These are phyloP conservation scores for Trametes sanguinea DNA, from an alignment of 768 basidiomycete species.

Conservation along the genomic window DNA sequence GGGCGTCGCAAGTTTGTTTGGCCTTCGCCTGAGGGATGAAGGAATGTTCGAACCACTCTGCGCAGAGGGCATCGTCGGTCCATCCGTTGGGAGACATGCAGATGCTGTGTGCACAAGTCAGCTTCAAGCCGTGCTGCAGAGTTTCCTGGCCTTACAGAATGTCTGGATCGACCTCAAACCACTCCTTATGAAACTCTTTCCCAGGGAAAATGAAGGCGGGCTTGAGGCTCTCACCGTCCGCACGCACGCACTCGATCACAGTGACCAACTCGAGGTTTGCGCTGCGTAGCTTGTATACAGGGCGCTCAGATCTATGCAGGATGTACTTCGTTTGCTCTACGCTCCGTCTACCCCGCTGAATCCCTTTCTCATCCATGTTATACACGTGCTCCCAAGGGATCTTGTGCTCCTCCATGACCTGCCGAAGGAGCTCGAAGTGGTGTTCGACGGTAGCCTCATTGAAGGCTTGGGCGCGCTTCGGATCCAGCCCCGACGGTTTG, in stretches of 20 bases:
- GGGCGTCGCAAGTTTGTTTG: slow-evolving; percentile 12
- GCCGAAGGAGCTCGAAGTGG: slow-evolving; percentile 12
- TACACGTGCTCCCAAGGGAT: slow-evolving; percentile 16
- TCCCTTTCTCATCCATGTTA: slow-evolving; percentile 30
- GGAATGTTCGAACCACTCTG: slow-evolving; percentile 39
- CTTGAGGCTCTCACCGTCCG: slow-evolving; percentile 39
- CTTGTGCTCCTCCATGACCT: slow-evolving; percentile 6
- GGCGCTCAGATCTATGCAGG: slow-evolving; percentile 21
- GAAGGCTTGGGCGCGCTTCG: slow-evolving; percentile 36
- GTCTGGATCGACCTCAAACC: neutral
- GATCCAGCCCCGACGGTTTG: slow-evolving; percentile 36
- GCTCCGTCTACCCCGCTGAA: slow-evolving; percentile 20
- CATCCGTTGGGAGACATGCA: slow-evolving; percentile 42
- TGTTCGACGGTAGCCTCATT: slow-evolving; percentile 28
- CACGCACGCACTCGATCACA: slow-evolving; percentile 45
- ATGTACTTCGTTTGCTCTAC: slow-evolving; percentile 1
- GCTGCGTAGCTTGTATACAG: slow-evolving; percentile 27
- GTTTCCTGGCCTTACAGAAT: neutral
- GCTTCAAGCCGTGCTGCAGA: too few relatives aligned
- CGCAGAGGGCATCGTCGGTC: slow-evolving; percentile 39
- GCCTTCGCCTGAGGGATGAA: slow-evolving; percentile 41
- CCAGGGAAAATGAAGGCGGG: slow-evolving; percentile 42
- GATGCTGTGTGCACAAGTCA: slow-evolving; percentile 28
- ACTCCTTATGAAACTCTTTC: neutral
- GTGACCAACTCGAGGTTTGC: slow-evolving; percentile 47